These are phyloP conservation scores for Chytriomyces sp. DNA, from an alignment of 192 early-diverging fungal species.

Conservation along the genomic window DNA sequence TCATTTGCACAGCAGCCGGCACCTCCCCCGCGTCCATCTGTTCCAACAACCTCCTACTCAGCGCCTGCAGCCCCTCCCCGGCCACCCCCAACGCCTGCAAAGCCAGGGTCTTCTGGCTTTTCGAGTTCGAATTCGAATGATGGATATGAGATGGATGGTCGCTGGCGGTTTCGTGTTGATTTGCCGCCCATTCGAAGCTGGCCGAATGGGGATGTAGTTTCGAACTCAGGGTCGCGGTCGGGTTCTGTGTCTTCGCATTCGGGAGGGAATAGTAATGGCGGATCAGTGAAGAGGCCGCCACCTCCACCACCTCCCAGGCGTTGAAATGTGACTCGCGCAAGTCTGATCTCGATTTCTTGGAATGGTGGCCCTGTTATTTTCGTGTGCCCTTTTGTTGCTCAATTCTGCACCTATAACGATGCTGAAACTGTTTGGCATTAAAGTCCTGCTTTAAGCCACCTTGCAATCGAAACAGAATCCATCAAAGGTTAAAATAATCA, in stretches of 20 bases:
- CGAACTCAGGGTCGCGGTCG: neutral
- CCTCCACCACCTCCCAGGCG: constrained; percentile 44
- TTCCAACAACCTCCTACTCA: neutral
- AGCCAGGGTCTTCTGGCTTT: neutral
- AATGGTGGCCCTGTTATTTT: no score
- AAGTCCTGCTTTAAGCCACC: no score
- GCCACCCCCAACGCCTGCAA: constrained; percentile 7
- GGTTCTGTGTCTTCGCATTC: neutral
- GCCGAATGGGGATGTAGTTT: constrained; percentile 40
- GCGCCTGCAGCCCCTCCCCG: constrained; percentile 19
- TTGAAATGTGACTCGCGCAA: neutral
- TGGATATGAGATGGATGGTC: constrained; percentile 40
- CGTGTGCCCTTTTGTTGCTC: no score
- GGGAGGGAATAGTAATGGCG: neutral
- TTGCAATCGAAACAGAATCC: no score
- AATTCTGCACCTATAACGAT: no score
- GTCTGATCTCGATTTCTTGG: no score
- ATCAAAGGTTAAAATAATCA: no score
- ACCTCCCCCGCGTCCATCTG: constrained; percentile 38
- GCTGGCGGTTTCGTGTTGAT: constrained; percentile 54
- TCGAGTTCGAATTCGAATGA: constrained; percentile 13
- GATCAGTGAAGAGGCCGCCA: constrained; percentile 26
- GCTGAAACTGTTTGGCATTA: no score
- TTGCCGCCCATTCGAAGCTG: constrained; percentile 53
- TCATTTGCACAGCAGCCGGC: constrained; percentile 23